Evolutionary conservation across 2,329 filamentous ascomycete species (phyloP).

Genomic region (Dactylellina sp.): DNA sequence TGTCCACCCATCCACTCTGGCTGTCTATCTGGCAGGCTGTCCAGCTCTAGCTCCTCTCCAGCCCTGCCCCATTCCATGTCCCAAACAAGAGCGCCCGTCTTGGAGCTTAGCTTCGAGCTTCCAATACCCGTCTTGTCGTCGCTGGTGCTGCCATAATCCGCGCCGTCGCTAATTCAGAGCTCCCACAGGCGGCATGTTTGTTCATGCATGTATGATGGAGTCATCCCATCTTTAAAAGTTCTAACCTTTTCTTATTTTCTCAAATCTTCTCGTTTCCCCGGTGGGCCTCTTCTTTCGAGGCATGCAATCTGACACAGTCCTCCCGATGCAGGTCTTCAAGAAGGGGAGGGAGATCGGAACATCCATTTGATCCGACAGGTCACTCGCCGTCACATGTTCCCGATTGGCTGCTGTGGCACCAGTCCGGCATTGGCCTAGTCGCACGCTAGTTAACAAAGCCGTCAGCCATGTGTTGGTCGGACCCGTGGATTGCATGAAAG

Average conservation of each 20-base stretch:
- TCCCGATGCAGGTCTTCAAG: too few species aligned
- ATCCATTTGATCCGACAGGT: conserved; percentile 17
- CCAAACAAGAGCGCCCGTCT: too few species aligned
- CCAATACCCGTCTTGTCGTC: too few species aligned
- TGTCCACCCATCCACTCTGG: too few species aligned
- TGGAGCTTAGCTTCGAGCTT: too few species aligned
- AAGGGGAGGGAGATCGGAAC: background rate
- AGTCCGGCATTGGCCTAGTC: conserved; percentile 4
- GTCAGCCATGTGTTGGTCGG: conserved; percentile 4
- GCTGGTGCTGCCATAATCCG: too few species aligned
- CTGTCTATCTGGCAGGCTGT: too few species aligned
- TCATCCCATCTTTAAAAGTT: too few species aligned
- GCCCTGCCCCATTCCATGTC: background rate
- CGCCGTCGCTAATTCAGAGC: too few species aligned
- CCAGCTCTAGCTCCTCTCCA: conserved; percentile 10
- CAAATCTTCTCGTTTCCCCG: background rate
- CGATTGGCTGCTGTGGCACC: conserved; percentile 24
- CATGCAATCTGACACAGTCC: conserved; percentile 5
- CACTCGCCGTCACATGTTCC: conserved; percentile 2
- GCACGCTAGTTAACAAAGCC: too few species aligned
- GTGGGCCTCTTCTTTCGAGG: background rate
- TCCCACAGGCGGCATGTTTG: background rate
- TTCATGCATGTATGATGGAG: background rate
- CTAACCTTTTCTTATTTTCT: too few species aligned
- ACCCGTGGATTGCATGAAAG: too few species aligned